Percentiles rank a stretch among this genome's conserved stretches.
Conservation (phyloP, 2,329 filamentous ascomycete species). For the Exophiala sp. region DNA sequence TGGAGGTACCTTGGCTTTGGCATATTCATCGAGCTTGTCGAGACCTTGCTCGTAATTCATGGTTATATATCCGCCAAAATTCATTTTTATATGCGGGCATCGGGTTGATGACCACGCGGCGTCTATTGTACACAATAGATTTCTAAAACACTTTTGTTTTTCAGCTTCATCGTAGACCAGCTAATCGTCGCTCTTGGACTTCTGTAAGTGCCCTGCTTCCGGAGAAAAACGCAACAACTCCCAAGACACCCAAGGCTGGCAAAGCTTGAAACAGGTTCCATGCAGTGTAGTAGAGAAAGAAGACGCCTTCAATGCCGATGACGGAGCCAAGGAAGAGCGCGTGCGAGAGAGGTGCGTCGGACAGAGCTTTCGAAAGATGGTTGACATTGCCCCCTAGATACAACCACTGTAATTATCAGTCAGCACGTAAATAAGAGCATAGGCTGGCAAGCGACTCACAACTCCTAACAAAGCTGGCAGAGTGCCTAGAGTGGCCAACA, state of each 20-base stretch:
- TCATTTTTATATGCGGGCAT: no score
- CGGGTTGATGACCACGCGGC: not conserved
- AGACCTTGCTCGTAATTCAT: not conserved
- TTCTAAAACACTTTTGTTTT: not conserved
- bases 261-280: conserved; percentile 92
- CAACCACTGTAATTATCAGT: conserved; percentile 63
- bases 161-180: conserved; percentile 57
- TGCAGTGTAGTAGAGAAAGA: conserved; percentile 87
- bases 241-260: conserved; percentile 66
- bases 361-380: conserved; percentile 72
- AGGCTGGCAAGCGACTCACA: conserved; percentile 49
- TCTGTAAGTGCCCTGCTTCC: conserved; percentile 88
- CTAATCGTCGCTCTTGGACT: conserved; percentile 81
- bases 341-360: conserved; percentile 75
- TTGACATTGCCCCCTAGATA: conserved; percentile 76
- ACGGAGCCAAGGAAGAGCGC: conserved; percentile 82
- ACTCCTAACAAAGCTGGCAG: conserved; percentile 69
- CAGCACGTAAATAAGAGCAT: not conserved
- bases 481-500: conserved; percentile 66
- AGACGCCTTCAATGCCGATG: conserved; percentile 80
- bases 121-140: not conserved
- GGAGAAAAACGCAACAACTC: conserved; percentile 73
- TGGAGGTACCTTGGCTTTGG: not conserved
- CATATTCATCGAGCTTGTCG: not conserved
- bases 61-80: no score